Evolutionary conservation across 2,329 filamentous ascomycete species (phyloP), one percentile per base, ranked within the genome.

Genomic region (Huntiella omanensis): DNA sequence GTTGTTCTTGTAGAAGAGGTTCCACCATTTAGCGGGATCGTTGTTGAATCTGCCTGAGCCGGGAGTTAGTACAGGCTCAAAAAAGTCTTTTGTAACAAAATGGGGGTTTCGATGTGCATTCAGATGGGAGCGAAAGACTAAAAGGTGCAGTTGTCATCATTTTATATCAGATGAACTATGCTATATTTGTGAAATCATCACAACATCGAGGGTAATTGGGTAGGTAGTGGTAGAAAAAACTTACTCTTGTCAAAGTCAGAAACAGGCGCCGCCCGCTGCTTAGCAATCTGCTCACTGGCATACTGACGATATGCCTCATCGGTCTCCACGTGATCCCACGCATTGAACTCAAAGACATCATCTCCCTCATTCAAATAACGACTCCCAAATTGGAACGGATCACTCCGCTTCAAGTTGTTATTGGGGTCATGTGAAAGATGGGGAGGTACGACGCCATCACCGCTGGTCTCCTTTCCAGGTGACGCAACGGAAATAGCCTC

Each of bases 1-100:
- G 63, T 98, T 96, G 65, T 96, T 94, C 64, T 91, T 87, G 69
- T 98, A 98, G 64, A 98, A 98, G 47, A 82, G 66, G 57, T 98
- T 91, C 91, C 91, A 98, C 84, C 86, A 96, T 62, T 86, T 93
- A 51, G 84, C 87, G 0, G 91, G 91, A 53, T 92, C 75, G 40
- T 71, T 68, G 60, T 95, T 96, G 68, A 95, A 95, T 54, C 85
- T 82, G 55, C 67, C 77, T 82, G 56, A 55, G 38, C 38, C 19
- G 32, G 43, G 37, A 47, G 49, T 52, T 50, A 52, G 51, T 44
- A 36, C n/a, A 4, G 16, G 32, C 42, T 46, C 51, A 44, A 42
- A 43, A 42, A 35, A 45, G 34, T 41, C 46, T 42, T 40, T 39
- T 44, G 37, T 16, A 19, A 49, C n/a, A 33, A 22, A 52, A 45